Evolutionary conservation across 2,329 filamentous ascomycete species (phyloP), one percentile per base, ranked within the genome.

Genomic region (Epichloe typhina): DNA sequence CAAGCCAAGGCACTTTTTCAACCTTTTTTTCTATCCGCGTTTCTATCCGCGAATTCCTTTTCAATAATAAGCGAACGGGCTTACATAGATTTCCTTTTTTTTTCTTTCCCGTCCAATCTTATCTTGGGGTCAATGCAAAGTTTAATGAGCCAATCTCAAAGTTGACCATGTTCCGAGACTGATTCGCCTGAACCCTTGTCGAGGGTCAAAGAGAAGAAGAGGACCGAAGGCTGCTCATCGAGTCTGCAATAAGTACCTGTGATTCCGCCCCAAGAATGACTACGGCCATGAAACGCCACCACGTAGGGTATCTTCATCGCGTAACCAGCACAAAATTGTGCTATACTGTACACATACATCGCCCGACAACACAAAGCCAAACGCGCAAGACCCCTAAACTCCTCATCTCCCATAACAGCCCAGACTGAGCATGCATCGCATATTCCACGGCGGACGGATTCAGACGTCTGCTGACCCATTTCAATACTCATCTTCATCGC

Each of bases 401-500:
- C 41, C 13, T 21, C 41, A 31, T 44, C 41, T 11, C 13, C 13
- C 23, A 8, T 13, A 7, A 31, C 31, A 19, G 40, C 40, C 11
- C 19, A 13, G 21, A 42, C 3, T 17, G 11, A 23, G 19, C 31
- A 31, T 42, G 19, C 19, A 42, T 12, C 15, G 3, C n/a, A 13
- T 8, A 42, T 13, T 19, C 19, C 19, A 42, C 8, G 36, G 33
- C 13, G 37, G n/a, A 15, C 12, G 26, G 1, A 17, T n/a, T 15
- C n/a, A 15, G 26, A 6, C 35, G 36, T 37, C 48, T 12, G 21
- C 15, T n/a, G 8, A 26, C 15, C 3, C 12, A 37, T 13, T 13
- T 44, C 26, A 55, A 26, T 53, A 49, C 2, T 53, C 52, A 19
- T 52, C 53, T 23, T 57, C 58, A 39, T 61, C 57, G 36, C 59